phyloP scores from a whole-genome alignment of 2,329 filamentous ascomycete species.

The Drechslerella dactyloides region DNA sequence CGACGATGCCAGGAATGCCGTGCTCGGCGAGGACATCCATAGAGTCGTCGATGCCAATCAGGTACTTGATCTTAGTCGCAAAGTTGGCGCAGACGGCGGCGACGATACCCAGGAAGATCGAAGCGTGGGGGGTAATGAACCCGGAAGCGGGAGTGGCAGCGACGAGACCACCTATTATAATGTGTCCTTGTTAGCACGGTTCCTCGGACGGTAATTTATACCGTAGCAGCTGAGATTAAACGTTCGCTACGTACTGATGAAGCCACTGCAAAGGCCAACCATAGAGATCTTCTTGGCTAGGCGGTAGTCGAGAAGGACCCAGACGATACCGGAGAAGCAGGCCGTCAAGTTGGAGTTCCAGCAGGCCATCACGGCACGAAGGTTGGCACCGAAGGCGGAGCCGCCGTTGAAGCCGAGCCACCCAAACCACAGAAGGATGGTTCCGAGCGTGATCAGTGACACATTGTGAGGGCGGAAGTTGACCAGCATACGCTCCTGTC shows the following conservation, averaged over 20 bases:
- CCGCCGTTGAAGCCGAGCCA: slow-evolving; percentile 99
- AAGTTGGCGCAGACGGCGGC: slow-evolving; percentile 62
- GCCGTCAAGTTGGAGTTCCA: slow-evolving; percentile 97
- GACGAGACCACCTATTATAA: slow-evolving; percentile 64
- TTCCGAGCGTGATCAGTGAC: slow-evolving; percentile 93
- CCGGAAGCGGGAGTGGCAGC: slow-evolving; percentile 73
- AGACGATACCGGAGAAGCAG: slow-evolving; percentile 88
- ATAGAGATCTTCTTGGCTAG: slow-evolving; percentile 91
- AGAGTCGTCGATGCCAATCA: slow-evolving; percentile 71
- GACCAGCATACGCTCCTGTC: slow-evolving; percentile 99
- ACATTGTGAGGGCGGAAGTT: slow-evolving; percentile 99
- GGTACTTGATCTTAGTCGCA: slow-evolving; percentile 57
- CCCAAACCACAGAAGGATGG: slow-evolving; percentile 95
- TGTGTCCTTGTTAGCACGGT: slow-evolving; percentile 1
- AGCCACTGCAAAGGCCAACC: slow-evolving; percentile 75
- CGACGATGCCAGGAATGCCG: slow-evolving; percentile 72
- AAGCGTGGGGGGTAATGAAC: slow-evolving; percentile 72
- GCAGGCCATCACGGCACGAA: slow-evolving; percentile 93
- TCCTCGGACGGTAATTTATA: neutral
- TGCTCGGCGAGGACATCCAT: slow-evolving; percentile 77
- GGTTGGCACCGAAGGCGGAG: slow-evolving; percentile 89
- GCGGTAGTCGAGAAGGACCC: slow-evolving; percentile 94
- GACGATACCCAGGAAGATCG: slow-evolving; percentile 70
- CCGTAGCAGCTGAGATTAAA: neutral
- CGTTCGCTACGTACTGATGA: slow-evolving; percentile 63